phyloP scores from a whole-genome alignment of 192 early-diverging fungal species.

The Cetraspora pellucida region DNA sequence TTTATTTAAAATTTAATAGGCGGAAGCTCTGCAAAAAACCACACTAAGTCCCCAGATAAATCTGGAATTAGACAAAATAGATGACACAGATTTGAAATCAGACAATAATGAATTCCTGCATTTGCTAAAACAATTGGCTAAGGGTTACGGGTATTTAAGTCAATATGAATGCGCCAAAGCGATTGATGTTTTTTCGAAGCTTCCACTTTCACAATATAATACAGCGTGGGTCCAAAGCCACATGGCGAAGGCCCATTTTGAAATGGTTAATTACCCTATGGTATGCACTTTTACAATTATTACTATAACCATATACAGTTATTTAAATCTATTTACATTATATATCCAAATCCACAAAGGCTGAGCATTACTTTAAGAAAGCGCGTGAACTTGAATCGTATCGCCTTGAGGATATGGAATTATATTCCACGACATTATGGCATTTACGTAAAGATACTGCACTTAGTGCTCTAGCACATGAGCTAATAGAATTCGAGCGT shows the following conservation, averaged over 20 bases:
- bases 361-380: slow-evolving; percentile 53
- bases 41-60: background rate
- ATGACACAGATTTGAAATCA: slow-evolving; percentile 1
- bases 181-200: slow-evolving; percentile 29
- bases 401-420: slow-evolving; percentile 78
- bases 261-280: slow-evolving; percentile 43
- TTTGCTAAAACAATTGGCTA: slow-evolving; percentile 20
- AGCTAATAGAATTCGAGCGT: slow-evolving; percentile 66
- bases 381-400: slow-evolving; percentile 69
- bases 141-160: slow-evolving; percentile 36
- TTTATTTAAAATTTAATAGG: slow-evolving; percentile 8
- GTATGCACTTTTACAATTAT: slow-evolving; percentile 27
- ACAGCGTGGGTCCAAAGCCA: slow-evolving; percentile 47
- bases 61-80: background rate
- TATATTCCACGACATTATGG: slow-evolving; percentile 86
- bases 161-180: slow-evolving; percentile 39
- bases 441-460: slow-evolving; percentile 73
- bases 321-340: background rate
- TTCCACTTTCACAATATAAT: slow-evolving; percentile 38
- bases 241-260: slow-evolving; percentile 45
- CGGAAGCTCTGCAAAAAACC: slow-evolving; percentile 12
- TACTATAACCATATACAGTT: background rate
- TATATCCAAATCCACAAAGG: slow-evolving; percentile 41
- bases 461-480: slow-evolving; percentile 75
- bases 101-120: slow-evolving; percentile 31